phyloP scores from a whole-genome alignment of 345 rosid genomes.

The Eucalyptus paniculata region DNA sequence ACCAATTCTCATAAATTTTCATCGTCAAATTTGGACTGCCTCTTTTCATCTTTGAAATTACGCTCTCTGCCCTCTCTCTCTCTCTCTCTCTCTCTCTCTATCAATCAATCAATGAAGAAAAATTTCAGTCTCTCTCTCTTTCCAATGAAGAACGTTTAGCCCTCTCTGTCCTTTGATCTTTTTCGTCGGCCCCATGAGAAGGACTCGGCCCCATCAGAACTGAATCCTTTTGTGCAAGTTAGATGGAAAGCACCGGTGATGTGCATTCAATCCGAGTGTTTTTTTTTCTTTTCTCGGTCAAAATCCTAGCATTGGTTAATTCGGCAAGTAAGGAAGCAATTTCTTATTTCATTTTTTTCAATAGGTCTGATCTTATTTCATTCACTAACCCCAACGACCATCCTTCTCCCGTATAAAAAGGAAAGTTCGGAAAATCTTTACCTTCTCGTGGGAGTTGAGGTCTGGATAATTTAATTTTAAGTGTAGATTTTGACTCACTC shows the following conservation, averaged over 20 bases:
- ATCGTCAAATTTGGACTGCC: neutral
- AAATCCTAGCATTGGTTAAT: too few species aligned
- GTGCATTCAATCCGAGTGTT: too few species aligned
- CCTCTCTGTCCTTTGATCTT: neutral
- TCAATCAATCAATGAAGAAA: too few species aligned
- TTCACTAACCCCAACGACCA: fast-evolving
- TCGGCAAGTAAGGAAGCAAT: fast-evolving
- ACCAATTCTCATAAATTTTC: neutral
- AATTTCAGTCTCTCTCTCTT: too few species aligned
- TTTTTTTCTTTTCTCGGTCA: too few species aligned
- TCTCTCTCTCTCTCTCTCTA: neutral
- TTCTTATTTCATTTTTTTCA: too few species aligned
- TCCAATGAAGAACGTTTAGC: neutral
- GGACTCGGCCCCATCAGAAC: neutral
- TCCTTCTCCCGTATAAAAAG: fast-evolving
- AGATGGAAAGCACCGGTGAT: too few species aligned
- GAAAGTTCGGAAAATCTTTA: fast-evolving
- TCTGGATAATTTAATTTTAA: fast-evolving
- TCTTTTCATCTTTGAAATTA: neutral
- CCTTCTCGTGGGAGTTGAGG: fast-evolving
- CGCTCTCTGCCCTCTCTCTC: neutral
- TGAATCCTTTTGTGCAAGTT: too few species aligned
- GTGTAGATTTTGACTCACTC: fast-evolving
- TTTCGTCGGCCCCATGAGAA: neutral
- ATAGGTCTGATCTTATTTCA: too few species aligned